These are phyloP conservation scores for Meyerozyma carpophila DNA, from an alignment of 1,139 yeast species.

Conservation along the genomic window DNA sequence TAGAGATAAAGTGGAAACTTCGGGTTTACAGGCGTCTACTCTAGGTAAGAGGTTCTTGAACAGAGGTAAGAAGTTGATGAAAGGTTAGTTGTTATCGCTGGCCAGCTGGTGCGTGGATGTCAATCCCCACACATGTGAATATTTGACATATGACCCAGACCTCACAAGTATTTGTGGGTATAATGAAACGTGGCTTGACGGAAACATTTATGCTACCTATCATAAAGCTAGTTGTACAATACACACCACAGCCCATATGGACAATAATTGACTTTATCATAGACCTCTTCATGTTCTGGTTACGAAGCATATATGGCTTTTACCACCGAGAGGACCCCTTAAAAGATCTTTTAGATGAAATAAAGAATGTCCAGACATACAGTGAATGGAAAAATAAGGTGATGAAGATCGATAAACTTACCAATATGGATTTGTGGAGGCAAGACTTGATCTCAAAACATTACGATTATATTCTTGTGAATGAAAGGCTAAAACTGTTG, in stretches of 20 bases:
- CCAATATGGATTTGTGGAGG: constrained; percentile 77
- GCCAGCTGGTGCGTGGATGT: not conserved
- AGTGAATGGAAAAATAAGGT: constrained; percentile 62
- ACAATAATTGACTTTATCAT: constrained; percentile 51
- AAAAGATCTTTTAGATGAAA: constrained; percentile 31
- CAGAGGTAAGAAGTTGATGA: constrained; percentile 38
- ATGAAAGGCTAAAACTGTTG: constrained; percentile 63
- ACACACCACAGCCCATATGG: constrained; percentile 61
- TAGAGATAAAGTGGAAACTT: constrained; percentile 39
- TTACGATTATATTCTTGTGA: constrained; percentile 79
- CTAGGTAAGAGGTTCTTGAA: constrained; percentile 40
- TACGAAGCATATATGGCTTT: constrained; percentile 31
- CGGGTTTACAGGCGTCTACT: constrained; percentile 38
- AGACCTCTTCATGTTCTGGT: constrained; percentile 62
- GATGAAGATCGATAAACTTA: constrained; percentile 54
- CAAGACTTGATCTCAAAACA: constrained; percentile 77
- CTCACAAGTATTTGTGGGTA: not conserved
- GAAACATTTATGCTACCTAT: constrained; percentile 17
- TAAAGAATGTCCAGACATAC: constrained; percentile 43
- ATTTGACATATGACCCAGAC: not conserved
- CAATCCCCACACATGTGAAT: not conserved
- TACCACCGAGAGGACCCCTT: constrained; percentile 37
- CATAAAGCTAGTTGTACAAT: constrained; percentile 29
- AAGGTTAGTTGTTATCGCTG: constrained; percentile 7
- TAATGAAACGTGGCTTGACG: constrained; percentile 2